These are phyloP conservation scores for Rugosomyces carneus DNA, from an alignment of 1,284 basidiomycete species.

Conservation along the genomic window DNA sequence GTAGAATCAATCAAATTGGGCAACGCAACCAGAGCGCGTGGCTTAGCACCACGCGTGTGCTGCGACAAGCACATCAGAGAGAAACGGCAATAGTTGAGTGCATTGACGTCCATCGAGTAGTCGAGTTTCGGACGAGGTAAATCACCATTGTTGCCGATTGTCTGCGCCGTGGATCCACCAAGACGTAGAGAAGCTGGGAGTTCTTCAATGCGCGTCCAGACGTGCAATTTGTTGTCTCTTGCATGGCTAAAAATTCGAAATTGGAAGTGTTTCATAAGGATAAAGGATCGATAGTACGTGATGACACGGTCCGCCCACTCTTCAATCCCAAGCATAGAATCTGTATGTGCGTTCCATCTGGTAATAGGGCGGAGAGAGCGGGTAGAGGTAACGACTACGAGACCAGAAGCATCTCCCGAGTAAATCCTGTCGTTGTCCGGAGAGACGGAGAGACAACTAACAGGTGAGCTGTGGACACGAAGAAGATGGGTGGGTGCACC, in stretches of 20 bases:
- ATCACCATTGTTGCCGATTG: conserved; percentile 20
- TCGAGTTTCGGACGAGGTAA: conserved; percentile 44
- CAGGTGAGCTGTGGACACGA: neutral
- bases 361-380: conserved; percentile 62
- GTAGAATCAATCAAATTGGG: conserved; percentile 87
- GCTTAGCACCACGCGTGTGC: conserved; percentile 6
- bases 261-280: neutral
- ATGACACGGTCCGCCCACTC: conserved; percentile 64
- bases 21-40: conserved; percentile 60
- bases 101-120: conserved; percentile 78
- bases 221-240: conserved; percentile 77
- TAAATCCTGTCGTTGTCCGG: conserved; percentile 71
- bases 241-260: conserved; percentile 54
- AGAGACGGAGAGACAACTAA: conserved; percentile 46
- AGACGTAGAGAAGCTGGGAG: conserved; percentile 34
- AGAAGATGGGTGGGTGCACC: neutral
- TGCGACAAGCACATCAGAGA: conserved; percentile 24
- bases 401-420: conserved; percentile 74
- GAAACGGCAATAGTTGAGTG: conserved; percentile 87
- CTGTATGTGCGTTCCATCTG: conserved; percentile 74
- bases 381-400: conserved; percentile 68
- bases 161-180: conserved; percentile 45
- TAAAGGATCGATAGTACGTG: conserved; percentile 45
- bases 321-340: conserved; percentile 69
- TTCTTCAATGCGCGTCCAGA: conserved; percentile 54